Conservation (phyloP, 768 basidiomycete genomes). For the Nidularia pulvinata region DNA sequence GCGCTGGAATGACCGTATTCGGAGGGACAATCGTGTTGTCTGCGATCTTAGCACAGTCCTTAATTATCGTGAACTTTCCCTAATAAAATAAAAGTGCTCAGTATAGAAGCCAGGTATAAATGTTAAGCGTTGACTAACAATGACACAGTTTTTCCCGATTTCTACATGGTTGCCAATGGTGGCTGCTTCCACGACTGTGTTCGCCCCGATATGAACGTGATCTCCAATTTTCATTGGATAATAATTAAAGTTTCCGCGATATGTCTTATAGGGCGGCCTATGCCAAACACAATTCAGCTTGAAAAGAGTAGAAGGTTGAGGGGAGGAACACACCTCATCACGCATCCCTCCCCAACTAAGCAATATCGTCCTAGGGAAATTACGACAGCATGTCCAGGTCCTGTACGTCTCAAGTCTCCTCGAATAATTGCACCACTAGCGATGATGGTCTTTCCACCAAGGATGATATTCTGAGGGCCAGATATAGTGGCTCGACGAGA, state of each 20-base stretch:
- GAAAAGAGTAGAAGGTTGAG: not conserved
- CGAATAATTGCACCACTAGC: constrained; percentile 89
- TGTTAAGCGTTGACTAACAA: constrained; percentile 44
- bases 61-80: constrained; percentile 97
- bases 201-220: constrained; percentile 92
- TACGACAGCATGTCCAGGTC: constrained; percentile 91
- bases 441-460: constrained; percentile 97
- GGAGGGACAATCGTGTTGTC: constrained; percentile 91
- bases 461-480: constrained; percentile 95
- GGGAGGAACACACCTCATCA: constrained; percentile 63
- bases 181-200: constrained; percentile 90
- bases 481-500: constrained; percentile 89
- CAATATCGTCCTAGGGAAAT: constrained; percentile 95
- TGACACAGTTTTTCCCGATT: constrained; percentile 94
- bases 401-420: constrained; percentile 89
- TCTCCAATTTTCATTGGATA: constrained; percentile 98
- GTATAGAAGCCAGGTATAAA: not conserved
- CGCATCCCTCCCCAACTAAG: constrained; percentile 84
- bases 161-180: constrained; percentile 93
- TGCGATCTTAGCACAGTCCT: constrained; percentile 89
- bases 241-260: constrained; percentile 92
- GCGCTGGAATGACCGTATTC: constrained; percentile 89
- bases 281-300: not conserved
- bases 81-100: no score
- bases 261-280: constrained; percentile 88